Percentiles rank a stretch among this genome's conserved stretches.
Evolutionary conservation across 2,329 filamentous ascomycete species (phyloP).

Genomic region (Ceratocystis destructans): DNA sequence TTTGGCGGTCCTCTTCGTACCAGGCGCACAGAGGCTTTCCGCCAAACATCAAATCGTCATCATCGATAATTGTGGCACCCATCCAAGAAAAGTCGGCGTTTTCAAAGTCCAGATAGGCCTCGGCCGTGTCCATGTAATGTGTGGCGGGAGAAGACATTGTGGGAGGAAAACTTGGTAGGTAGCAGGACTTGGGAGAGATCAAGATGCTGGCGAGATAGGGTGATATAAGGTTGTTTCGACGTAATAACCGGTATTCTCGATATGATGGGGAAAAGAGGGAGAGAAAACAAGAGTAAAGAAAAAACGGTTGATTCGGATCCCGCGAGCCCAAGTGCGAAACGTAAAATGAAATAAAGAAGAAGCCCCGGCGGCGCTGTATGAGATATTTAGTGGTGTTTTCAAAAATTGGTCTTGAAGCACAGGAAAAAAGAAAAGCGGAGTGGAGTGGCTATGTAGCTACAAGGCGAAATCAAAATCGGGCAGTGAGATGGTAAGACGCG

Average conservation of each 20-base stretch:
- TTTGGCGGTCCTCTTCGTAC: constrained; percentile 45
- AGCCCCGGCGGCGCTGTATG: background rate
- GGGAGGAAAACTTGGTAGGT: background rate
- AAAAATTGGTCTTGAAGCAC: background rate
- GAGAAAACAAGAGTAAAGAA: background rate
- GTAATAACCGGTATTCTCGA: background rate
- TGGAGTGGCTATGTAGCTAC: background rate
- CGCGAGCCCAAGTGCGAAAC: background rate
- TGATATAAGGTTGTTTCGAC: constrained; percentile 5
- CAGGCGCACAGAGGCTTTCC: constrained; percentile 45
- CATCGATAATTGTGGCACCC: constrained; percentile 42
- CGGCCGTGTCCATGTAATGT: constrained; percentile 1
- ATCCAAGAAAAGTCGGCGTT: constrained; percentile 26
- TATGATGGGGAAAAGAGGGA: background rate
- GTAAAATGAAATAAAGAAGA: background rate
- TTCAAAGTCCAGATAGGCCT: constrained; percentile 15
- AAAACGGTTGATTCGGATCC: background rate
- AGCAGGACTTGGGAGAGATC: background rate
- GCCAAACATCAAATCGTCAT: constrained; percentile 47
- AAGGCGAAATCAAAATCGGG: background rate
- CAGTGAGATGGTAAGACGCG: background rate
- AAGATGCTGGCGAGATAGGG: background rate
- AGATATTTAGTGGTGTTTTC: background rate
- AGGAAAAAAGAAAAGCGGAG: background rate
- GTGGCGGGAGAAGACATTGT: constrained; percentile 14